Evolutionary conservation across 2,329 filamentous ascomycete species (phyloP), one percentile per base, ranked within the genome.

Genomic region (Aspergillus brasiliensis): DNA sequence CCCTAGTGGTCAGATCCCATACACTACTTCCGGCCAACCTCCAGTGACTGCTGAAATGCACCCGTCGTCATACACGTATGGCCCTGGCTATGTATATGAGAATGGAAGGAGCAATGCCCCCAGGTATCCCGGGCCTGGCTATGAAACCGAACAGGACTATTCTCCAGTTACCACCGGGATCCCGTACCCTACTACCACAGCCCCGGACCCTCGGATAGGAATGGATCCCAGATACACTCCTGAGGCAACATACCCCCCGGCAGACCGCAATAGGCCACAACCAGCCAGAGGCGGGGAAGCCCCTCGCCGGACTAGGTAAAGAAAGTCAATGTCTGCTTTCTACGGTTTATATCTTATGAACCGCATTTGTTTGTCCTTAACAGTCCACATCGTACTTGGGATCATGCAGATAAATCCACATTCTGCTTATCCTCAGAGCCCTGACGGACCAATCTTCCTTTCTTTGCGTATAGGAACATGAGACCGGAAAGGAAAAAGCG

Each of bases 221-320:
- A 75, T 77, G 71, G 77, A 78, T 58, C 68, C 75, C 58, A 78
- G 77, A 74, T 79, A 78, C 65, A 75, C 76, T 59, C 73, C 75
- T 65, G 77, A 78, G 61, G 71, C 71, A 38, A 47, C 51, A 49
- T 74, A 73, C 59, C 60, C 40, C 5, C 40, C 40, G 6, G 40
- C 63, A 62, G 75, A 77, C 64, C 74, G 73, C 64, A 75, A 67
- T 71, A 75, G 76, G 67, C 73, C 75, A 67, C 76, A 76, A 60
- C 70, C 73, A 66, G 67, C 76, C 63, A 73, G 77, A 68, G 74
- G 76, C 53, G 67, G 69, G 57, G 71, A 77, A 62, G 63, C 68
- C 61, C 74, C 72, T n/a, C 76, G 76, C 57, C 72, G 75, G 57
- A 66, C 73, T 58, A 75, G 75, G 66, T 77, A 73, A 66, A 67